Conservation (phyloP, 495 filamentous ascomycete species). For the Xylaria grammica region DNA sequence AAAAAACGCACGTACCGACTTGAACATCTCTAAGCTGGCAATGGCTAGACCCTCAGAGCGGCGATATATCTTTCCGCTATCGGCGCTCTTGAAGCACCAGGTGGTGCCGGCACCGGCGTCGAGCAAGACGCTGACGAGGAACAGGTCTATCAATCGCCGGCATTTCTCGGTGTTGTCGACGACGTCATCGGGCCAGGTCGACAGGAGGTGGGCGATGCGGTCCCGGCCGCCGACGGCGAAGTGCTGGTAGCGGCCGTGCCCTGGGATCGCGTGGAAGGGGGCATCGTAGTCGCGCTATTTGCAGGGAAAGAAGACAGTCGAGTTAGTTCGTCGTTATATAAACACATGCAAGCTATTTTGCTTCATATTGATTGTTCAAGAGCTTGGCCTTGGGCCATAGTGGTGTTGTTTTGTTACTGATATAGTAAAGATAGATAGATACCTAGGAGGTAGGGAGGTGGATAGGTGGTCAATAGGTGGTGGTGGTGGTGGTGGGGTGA, state of each 20-base stretch:
- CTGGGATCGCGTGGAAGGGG: slow-evolving; percentile 82
- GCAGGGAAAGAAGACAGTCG: background rate
- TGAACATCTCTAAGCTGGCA: slow-evolving; percentile 98
- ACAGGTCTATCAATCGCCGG: slow-evolving; percentile 80
- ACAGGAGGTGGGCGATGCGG: slow-evolving; percentile 73
- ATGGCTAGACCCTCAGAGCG: slow-evolving; percentile 93
- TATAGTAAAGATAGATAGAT: background rate
- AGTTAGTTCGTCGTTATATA: no score
- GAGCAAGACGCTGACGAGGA: slow-evolving; percentile 86
- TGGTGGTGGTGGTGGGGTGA: background rate
- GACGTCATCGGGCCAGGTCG: slow-evolving; percentile 61
- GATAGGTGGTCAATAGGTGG: background rate
- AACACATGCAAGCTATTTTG: no score
- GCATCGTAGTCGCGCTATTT: slow-evolving; percentile 83
- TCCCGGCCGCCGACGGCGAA: slow-evolving; percentile 83
- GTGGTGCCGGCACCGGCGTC: slow-evolving; percentile 84
- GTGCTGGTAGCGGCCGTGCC: slow-evolving; percentile 89
- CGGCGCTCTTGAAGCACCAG: slow-evolving; percentile 90
- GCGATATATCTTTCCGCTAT: slow-evolving; percentile 82
- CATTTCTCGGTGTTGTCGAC: slow-evolving; percentile 75
- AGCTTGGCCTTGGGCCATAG: no score
- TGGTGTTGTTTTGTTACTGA: background rate
- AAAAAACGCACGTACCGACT: slow-evolving; percentile 53
- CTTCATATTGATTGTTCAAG: no score
- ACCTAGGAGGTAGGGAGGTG: no score